Conservation (phyloP, 768 basidiomycete genomes). For the Mycena rosella region DNA sequence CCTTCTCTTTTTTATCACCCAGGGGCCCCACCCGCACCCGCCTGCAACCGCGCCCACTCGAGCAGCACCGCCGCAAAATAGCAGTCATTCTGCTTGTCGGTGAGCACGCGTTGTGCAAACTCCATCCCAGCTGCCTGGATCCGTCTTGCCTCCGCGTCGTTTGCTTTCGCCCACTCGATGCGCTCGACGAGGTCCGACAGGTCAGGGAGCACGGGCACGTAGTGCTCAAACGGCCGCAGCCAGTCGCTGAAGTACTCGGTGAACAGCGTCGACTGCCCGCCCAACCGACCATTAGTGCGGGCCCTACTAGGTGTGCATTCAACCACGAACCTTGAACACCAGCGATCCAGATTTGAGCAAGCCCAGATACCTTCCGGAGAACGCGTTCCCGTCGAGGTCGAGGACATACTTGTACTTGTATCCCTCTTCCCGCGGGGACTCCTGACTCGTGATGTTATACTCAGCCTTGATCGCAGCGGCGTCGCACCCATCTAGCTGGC, state of each 20-base stretch:
- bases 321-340: slow-evolving; percentile 29
- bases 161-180: slow-evolving; percentile 28
- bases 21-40: neutral
- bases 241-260: slow-evolving; percentile 33
- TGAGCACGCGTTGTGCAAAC: slow-evolving; percentile 31
- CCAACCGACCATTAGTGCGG: too few relatives aligned
- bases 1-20: too few relatives aligned
- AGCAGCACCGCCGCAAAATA: slow-evolving; percentile 27
- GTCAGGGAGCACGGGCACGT: slow-evolving; percentile 33
- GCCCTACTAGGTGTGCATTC: too few relatives aligned
- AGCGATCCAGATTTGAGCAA: slow-evolving; percentile 26
- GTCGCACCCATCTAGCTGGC: slow-evolving; percentile 32
- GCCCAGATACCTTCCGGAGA: slow-evolving; percentile 30
- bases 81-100: slow-evolving; percentile 37
- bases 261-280: slow-evolving; percentile 29
- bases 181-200: slow-evolving; percentile 32
- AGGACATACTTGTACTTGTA: slow-evolving; percentile 35
- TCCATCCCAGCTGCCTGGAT: slow-evolving; percentile 28
- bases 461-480: slow-evolving; percentile 26
- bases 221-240: slow-evolving; percentile 34
- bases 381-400: slow-evolving; percentile 34
- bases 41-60: slow-evolving; percentile 35
- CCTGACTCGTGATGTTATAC: slow-evolving; percentile 25
- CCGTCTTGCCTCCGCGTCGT: slow-evolving; percentile 29
- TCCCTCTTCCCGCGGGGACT: slow-evolving; percentile 23